Conservation (phyloP, 805 yeast species). For the Deakozyma indianensis region DNA sequence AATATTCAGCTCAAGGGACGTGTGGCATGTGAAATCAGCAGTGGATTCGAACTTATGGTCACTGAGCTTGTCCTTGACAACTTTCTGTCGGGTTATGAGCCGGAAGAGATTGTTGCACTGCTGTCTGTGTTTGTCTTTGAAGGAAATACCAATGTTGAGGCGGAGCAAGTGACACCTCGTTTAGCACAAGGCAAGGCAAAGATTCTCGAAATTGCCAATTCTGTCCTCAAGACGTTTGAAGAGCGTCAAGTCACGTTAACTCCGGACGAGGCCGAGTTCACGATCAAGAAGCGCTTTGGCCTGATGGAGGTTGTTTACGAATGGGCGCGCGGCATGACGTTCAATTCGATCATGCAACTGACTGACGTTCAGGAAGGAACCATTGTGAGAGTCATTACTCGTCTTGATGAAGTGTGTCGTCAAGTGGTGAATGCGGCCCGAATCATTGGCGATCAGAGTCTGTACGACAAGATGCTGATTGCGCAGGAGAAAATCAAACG, state of each 20-base stretch:
- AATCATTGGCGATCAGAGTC: constrained; percentile 83
- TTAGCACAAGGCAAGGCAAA: constrained; percentile 46
- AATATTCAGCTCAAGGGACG: constrained; percentile 77
- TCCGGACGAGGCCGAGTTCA: constrained; percentile 71
- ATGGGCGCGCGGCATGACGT: constrained; percentile 93
- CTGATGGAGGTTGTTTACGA: constrained; percentile 89
- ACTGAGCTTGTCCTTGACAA: constrained; percentile 87
- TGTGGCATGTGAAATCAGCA: constrained; percentile 47
- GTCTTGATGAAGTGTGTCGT: constrained; percentile 88
- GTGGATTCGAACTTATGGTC: constrained; percentile 46
- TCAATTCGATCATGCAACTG: constrained; percentile 78
- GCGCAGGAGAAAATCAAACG: constrained; percentile 94
- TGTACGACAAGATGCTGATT: constrained; percentile 76
- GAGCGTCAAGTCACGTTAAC: constrained; percentile 62
- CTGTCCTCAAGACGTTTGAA: constrained; percentile 45
- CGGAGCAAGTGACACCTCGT: constrained; percentile 53
- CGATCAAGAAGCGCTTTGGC: constrained; percentile 75
- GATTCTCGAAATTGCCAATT: constrained; percentile 56
- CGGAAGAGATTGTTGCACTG: constrained; percentile 94
- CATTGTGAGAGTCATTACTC: constrained; percentile 86
- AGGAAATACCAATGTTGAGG: constrained; percentile 59
- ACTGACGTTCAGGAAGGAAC: constrained; percentile 93
- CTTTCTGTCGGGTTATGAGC: constrained; percentile 82
- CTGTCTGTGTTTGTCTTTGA: constrained; percentile 88
- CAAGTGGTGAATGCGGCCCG: constrained; percentile 89